Percentiles rank a stretch among this genome's conserved stretches.
Conservation (phyloP, 495 filamentous ascomycete species). For the Paragyromitra xinjiangensis region DNA sequence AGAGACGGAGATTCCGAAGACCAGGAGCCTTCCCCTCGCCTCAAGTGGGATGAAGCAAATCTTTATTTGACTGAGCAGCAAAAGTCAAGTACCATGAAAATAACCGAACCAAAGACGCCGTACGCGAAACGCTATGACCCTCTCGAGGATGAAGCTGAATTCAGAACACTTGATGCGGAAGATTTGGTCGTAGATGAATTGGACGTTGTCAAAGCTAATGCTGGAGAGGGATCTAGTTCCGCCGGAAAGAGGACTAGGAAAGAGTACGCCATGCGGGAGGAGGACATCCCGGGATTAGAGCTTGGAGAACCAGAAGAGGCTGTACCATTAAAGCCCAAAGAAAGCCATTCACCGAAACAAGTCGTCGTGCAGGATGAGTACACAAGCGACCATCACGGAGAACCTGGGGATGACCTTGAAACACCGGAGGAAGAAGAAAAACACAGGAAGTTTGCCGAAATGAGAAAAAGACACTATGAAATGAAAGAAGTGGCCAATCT, state of each 20-base stretch:
- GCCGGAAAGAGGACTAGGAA: constrained; percentile 51
- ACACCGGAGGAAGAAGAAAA: constrained; percentile 84
- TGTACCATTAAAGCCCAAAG: constrained; percentile 59
- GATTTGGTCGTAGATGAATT: constrained; percentile 74
- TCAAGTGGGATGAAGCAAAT: constrained; percentile 99
- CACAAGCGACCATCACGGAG: constrained; percentile 66
- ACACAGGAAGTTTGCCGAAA: constrained; percentile 86
- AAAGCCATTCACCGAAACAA: constrained; percentile 69
- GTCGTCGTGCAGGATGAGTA: constrained; percentile 78
- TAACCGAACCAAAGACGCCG: constrained; percentile 96
- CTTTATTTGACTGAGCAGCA: constrained; percentile 96
- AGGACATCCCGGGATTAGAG: constrained; percentile 90
- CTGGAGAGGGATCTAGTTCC: constrained; percentile 58
- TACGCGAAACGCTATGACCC: constrained; percentile 93
- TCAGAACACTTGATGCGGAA: constrained; percentile 67
- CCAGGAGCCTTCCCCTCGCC: constrained; percentile 62
- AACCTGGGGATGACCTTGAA: constrained; percentile 67
- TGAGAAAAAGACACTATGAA: constrained; percentile 96
- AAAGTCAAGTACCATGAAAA: constrained; percentile 96
- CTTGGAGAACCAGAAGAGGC: constrained; percentile 93
- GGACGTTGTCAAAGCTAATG: constrained; percentile 64
- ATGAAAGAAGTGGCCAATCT: constrained; percentile 94
- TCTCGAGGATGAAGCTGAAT: constrained; percentile 80
- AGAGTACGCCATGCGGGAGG: constrained; percentile 62
- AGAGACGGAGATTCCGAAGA: constrained; percentile 58